A percentile compares a stretch with the other conserved stretches of the same genome.
Evolutionary conservation across 257 asterid genomes (phyloP).

Genomic region (Ilex asprella): DNA sequence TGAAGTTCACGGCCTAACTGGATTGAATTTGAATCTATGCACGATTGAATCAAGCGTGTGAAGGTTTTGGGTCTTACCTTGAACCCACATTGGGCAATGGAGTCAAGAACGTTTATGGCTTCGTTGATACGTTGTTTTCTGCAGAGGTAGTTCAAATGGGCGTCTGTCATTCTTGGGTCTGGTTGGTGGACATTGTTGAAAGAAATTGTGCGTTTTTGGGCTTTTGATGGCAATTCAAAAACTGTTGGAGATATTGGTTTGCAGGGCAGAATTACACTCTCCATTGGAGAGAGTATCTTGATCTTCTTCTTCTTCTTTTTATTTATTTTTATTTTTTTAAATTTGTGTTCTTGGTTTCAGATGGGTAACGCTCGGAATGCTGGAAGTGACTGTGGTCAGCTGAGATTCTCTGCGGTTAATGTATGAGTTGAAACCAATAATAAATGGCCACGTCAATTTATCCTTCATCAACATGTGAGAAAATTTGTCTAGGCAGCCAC

Average conservation of each 20-base stretch:
- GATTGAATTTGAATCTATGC: slow-evolving; percentile 42
- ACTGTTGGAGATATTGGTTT: slow-evolving; percentile 32
- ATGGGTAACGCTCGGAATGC: too few species aligned
- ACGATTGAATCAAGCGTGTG: slow-evolving; percentile 49
- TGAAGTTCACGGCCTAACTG: slow-evolving; percentile 47
- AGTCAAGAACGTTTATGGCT: slow-evolving; percentile 48
- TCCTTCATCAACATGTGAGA: too few species aligned
- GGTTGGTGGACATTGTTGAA: slow-evolving; percentile 15
- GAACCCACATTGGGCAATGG: slow-evolving; percentile 25
- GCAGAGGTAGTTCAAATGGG: slow-evolving; percentile 53
- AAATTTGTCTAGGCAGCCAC: too few species aligned
- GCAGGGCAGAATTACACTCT: slow-evolving; percentile 50
- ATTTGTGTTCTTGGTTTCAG: too few species aligned
- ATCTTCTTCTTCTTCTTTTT: too few species aligned
- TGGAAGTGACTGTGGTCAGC: too few species aligned
- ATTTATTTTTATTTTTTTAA: too few species aligned
- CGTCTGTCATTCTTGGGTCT: slow-evolving; percentile 22
- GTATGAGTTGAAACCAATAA: too few species aligned
- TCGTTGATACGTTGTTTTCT: slow-evolving; percentile 45
- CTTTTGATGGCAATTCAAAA: slow-evolving; percentile 20
- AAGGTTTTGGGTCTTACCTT: slow-evolving; percentile 47
- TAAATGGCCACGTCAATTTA: too few species aligned
- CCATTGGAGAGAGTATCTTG: slow-evolving; percentile 24
- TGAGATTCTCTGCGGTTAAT: too few species aligned
- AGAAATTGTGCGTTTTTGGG: slow-evolving; percentile 8